Percentiles rank a stretch among this genome's conserved stretches.
phyloP scores from a whole-genome alignment of 2,329 filamentous ascomycete genomes.

The Chaetothyriales sp. region DNA sequence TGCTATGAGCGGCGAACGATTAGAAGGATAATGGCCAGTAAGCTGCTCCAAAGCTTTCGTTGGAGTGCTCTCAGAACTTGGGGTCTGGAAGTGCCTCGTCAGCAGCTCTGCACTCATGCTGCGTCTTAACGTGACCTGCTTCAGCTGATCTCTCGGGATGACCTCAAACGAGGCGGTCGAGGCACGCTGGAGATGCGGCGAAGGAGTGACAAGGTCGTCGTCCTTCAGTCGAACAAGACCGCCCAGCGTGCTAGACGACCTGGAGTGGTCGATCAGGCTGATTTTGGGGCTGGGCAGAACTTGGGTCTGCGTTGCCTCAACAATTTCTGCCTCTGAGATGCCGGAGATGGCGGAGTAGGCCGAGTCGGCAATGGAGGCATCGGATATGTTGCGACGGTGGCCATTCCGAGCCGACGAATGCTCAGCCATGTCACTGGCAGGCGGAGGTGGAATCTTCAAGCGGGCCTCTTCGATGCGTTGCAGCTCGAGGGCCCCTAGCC shows the following conservation, averaged over 20 bases:
- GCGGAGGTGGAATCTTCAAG: background rate
- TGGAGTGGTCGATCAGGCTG: conserved; percentile 13
- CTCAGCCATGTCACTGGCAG: background rate
- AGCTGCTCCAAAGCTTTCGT: conserved; percentile 15
- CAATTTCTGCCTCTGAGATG: conserved; percentile 19
- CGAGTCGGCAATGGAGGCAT: conserved; percentile 17
- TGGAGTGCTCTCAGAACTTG: conserved; percentile 11
- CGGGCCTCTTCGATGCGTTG: background rate
- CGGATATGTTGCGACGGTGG: conserved; percentile 17
- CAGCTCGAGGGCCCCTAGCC: conserved; percentile 21
- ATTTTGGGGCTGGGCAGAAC: conserved; percentile 18
- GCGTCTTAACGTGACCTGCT: conserved; percentile 11
- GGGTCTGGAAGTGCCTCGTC: conserved; percentile 4
- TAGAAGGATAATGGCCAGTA: conserved; percentile 14
- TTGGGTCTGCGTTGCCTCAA: conserved; percentile 16
- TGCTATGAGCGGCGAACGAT: conserved; percentile 11
- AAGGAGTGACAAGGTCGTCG: conserved; percentile 4
- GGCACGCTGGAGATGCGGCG: conserved; percentile 14
- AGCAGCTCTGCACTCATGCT: conserved; percentile 15
- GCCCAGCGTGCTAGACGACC: background rate
- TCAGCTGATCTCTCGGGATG: conserved; percentile 16
- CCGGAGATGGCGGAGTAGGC: conserved; percentile 15
- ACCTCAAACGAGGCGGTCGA: conserved; percentile 20
- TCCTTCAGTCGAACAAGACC: background rate
- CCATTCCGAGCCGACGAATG: background rate